Evolutionary conservation across 1,284 basidiomycete genomes (phyloP).

Genomic region (Trichosporon inkin): DNA sequence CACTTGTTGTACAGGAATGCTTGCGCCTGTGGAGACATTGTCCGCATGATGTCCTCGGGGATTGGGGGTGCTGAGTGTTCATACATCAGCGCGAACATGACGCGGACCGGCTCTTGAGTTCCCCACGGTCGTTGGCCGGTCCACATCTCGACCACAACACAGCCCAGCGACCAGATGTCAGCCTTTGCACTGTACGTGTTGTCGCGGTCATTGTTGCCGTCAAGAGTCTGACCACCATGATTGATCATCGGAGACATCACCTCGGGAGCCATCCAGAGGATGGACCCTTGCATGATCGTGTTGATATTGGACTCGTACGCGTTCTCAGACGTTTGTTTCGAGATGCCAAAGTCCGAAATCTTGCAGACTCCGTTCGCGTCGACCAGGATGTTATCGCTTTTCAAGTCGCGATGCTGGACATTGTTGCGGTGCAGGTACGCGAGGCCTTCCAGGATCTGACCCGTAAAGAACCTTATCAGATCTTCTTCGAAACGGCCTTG

Average conservation of each 20-base stretch:
- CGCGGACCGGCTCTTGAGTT: constrained; percentile 80
- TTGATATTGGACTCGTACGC: constrained; percentile 71
- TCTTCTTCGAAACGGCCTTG: constrained; percentile 67
- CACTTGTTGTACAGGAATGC: constrained; percentile 85
- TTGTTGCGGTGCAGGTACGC: constrained; percentile 88
- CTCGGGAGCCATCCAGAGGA: constrained; percentile 99
- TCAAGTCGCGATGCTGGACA: constrained; percentile 95
- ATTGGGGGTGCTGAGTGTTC: constrained; percentile 77
- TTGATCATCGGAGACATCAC: constrained; percentile 58
- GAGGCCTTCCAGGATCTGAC: constrained; percentile 85
- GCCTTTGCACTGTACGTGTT: constrained; percentile 89
- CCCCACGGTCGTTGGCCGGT: constrained; percentile 90
- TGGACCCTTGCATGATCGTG: constrained; percentile 91
- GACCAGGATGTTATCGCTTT: constrained; percentile 97
- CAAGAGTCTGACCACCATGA: too few relatives aligned
- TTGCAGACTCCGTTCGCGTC: constrained; percentile 91
- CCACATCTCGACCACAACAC: constrained; percentile 98
- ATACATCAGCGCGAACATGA: constrained; percentile 76
- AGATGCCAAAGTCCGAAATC: constrained; percentile 92
- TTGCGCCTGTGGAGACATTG: constrained; percentile 65
- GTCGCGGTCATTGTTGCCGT: neutral
- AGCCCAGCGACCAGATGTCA: constrained; percentile 97
- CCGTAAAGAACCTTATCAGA: constrained; percentile 87
- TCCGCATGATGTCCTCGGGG: constrained; percentile 60
- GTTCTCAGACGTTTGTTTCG: constrained; percentile 72